Evolutionary conservation across 148 eudicot genomes (phyloP).

Genomic region (Beta vulgaris): DNA sequence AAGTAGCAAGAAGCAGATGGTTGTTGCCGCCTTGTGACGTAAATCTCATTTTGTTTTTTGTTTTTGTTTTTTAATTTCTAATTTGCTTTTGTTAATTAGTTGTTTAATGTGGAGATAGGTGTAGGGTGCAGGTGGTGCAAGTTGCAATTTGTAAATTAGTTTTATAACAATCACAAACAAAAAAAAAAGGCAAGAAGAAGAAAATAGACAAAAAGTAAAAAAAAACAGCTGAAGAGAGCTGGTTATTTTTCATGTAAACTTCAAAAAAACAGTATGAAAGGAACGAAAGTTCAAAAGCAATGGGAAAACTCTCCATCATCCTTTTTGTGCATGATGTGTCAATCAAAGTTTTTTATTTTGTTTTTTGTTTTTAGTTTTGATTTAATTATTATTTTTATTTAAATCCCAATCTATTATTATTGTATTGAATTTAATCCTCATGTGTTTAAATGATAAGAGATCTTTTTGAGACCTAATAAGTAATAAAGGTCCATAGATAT

Average conservation of each 20-base stretch:
- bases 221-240: slow-evolving; percentile 35
- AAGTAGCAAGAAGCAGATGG: slow-evolving; percentile 37
- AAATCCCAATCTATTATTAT: background rate
- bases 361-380: background rate
- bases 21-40: slow-evolving; percentile 41
- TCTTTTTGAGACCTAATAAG: background rate
- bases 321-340: slow-evolving; percentile 15
- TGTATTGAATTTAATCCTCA: background rate
- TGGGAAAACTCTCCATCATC: slow-evolving; percentile 4
- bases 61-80: background rate
- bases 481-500: background rate
- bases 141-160: slow-evolving; percentile 28
- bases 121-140: slow-evolving; percentile 25
- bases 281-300: slow-evolving; percentile 25
- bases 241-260: slow-evolving; percentile 12
- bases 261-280: slow-evolving; percentile 21
- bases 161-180: background rate
- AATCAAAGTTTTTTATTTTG: background rate
- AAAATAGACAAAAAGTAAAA: background rate
- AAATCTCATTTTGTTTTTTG: background rate
- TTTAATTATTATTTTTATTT: background rate
- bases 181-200: background rate
- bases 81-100: background rate
- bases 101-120: slow-evolving; percentile 23
- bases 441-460: slow-evolving; percentile 6